These are phyloP conservation scores for Asclepias syriaca DNA, from an alignment of 257 asterid genomes.

Conservation along the genomic window DNA sequence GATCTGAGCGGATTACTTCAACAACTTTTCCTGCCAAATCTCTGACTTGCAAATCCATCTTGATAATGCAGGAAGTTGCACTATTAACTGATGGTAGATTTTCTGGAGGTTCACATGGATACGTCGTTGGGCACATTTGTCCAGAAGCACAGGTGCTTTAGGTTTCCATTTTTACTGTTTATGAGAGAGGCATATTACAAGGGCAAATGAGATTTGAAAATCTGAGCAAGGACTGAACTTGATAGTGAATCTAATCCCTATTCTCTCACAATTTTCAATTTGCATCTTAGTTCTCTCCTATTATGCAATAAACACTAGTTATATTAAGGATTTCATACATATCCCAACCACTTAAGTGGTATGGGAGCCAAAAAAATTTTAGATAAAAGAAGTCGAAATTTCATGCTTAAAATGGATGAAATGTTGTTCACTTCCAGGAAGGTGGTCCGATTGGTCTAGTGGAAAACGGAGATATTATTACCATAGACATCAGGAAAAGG, in stretches of 20 bases:
- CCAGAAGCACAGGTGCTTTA: slow-evolving; percentile 91
- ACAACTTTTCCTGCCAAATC: background rate
- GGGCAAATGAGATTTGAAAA: background rate
- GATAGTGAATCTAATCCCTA: background rate
- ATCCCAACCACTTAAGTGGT: background rate
- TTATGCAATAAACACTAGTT: background rate
- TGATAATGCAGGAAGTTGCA: slow-evolving; percentile 66
- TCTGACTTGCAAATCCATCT: background rate
- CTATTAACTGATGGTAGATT: slow-evolving; percentile 91
- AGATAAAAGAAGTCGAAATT: background rate
- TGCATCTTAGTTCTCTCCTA: background rate
- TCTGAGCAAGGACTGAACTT: background rate
- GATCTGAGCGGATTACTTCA: background rate
- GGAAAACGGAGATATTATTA: slow-evolving; percentile 63
- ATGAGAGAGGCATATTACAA: background rate
- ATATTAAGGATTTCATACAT: background rate
- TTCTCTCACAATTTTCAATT: background rate
- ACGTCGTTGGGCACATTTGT: slow-evolving; percentile 94
- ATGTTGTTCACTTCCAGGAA: slow-evolving; percentile 50
- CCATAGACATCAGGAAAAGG: slow-evolving; percentile 63
- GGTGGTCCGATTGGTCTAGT: slow-evolving; percentile 93
- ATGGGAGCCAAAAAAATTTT: background rate
- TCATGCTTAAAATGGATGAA: background rate
- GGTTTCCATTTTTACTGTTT: background rate
- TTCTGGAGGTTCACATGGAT: slow-evolving; percentile 99